Conservation (phyloP, 768 basidiomycete genomes). For the Auriculariales sp. region DNA sequence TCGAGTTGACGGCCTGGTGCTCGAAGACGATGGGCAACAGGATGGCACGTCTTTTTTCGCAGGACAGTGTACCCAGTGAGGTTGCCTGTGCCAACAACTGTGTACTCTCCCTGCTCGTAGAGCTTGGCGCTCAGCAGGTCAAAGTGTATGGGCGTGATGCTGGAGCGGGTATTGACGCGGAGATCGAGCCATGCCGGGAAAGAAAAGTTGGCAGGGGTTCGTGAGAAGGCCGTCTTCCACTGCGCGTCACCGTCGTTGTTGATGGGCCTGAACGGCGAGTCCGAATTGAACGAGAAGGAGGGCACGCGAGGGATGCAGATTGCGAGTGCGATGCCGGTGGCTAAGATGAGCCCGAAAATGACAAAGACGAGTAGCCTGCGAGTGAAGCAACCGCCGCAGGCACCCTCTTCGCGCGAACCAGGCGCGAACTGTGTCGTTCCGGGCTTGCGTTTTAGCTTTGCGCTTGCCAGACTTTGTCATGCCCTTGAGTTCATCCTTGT, state of each 20-base stretch:
- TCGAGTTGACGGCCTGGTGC: constrained; percentile 63
- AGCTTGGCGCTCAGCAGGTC: constrained; percentile 49
- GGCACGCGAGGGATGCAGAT: constrained; percentile 81
- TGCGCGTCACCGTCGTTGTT: background rate
- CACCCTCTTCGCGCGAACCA: constrained; percentile 70
- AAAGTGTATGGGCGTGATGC: constrained; percentile 68
- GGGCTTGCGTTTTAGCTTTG: constrained; percentile 31
- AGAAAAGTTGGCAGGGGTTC: constrained; percentile 76
- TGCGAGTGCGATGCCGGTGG: constrained; percentile 50
- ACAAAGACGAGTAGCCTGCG: constrained; percentile 55
- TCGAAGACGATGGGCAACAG: constrained; percentile 71
- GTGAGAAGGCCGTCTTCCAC: constrained; percentile 39
- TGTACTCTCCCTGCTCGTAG: constrained; percentile 51
- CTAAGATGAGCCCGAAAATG: constrained; percentile 42
- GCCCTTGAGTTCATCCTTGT: constrained; percentile 54
- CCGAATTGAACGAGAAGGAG: constrained; percentile 42
- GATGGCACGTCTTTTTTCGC: constrained; percentile 50
- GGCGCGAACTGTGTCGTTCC: constrained; percentile 33
- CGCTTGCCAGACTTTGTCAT: constrained; percentile 61
- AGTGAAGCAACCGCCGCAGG: constrained; percentile 70
- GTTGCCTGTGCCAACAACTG: constrained; percentile 53
- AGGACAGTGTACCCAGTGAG: constrained; percentile 43
- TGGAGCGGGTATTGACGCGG: constrained; percentile 58
- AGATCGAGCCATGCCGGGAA: constrained; percentile 69
- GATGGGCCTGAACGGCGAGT: constrained; percentile 46